Evolutionary conservation across 1,284 basidiomycete genomes (phyloP).

Genomic region (Ustilago curta): DNA sequence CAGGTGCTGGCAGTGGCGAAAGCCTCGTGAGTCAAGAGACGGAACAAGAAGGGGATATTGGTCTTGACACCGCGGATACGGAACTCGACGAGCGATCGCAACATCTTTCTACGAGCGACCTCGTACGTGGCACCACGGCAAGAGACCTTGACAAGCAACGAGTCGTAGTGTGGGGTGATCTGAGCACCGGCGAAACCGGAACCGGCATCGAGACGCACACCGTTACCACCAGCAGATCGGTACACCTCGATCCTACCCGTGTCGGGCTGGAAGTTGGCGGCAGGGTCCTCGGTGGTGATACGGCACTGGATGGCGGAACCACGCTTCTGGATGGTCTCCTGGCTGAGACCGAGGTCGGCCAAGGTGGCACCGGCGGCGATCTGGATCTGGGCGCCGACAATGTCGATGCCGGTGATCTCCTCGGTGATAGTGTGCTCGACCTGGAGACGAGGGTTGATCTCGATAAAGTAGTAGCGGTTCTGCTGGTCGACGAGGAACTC

Average conservation of each 20-base stretch:
- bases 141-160: conserved; percentile 94
- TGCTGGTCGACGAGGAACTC: conserved; percentile 97
- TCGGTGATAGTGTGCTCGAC: conserved; percentile 97
- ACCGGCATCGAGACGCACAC: conserved; percentile 94
- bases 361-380: conserved; percentile 95
- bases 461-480: conserved; percentile 95
- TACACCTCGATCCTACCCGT: conserved; percentile 99
- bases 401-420: conserved; percentile 98
- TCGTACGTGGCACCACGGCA: conserved; percentile 98
- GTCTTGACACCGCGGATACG: conserved; percentile 97
- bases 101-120: conserved; percentile 97
- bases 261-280: conserved; percentile 92
- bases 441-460: conserved; percentile 99
- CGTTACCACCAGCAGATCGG: conserved; percentile 97
- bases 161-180: conserved; percentile 99
- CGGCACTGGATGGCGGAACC: conserved; percentile 99
- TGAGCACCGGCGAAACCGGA: conserved; percentile 99
- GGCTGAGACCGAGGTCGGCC: conserved; percentile 93
- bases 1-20: conserved; percentile 97
- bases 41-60: conserved; percentile 99
- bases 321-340: conserved; percentile 93
- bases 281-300: conserved; percentile 98
- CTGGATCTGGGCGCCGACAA: conserved; percentile 96
- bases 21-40: conserved; percentile 95
- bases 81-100: conserved; percentile 98